Evolutionary conservation across 495 filamentous ascomycete species (phyloP).

Genomic region (Parachaetomium inaequale): DNA sequence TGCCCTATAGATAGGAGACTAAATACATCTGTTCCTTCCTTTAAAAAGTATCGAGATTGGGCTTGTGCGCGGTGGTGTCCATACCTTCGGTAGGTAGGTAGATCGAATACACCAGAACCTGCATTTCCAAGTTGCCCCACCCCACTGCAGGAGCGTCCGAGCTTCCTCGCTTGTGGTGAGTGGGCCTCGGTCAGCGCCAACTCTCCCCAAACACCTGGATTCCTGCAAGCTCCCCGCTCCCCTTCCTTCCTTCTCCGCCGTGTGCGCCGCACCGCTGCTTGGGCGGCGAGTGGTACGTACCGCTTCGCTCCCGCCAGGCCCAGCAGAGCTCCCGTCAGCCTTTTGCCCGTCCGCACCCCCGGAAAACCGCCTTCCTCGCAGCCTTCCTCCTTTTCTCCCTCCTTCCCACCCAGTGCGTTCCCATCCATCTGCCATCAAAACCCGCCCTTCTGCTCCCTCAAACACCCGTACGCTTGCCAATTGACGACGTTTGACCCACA

Average conservation of each 20-base stretch:
- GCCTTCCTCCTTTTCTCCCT: constrained; percentile 25
- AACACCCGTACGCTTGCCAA: constrained; percentile 24
- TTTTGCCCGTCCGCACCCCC: constrained; percentile 37
- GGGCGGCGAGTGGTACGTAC: constrained; percentile 30
- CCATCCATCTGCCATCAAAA: constrained; percentile 24
- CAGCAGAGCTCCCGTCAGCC: constrained; percentile 31
- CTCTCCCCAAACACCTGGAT: too few relatives aligned
- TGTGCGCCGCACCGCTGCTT: constrained; percentile 9
- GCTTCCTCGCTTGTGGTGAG: too few relatives aligned
- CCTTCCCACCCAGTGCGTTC: constrained; percentile 23
- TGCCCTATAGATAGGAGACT: too few relatives aligned
- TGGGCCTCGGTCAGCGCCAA: too few relatives aligned
- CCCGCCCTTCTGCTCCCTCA: constrained; percentile 20
- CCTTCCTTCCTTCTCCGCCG: constrained; percentile 14
- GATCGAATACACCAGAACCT: too few relatives aligned
- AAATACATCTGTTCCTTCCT: too few relatives aligned
- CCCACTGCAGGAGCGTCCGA: too few relatives aligned
- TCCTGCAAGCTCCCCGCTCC: constrained; percentile 18
- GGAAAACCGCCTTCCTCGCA: constrained; percentile 34
- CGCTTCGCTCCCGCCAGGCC: constrained; percentile 12
- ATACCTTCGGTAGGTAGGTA: too few relatives aligned
- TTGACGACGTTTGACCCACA: constrained; percentile 15
- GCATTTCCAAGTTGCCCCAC: too few relatives aligned
- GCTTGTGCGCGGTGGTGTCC: too few relatives aligned
- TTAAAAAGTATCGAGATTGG: too few relatives aligned